These are phyloP conservation scores for Wickerhamiella hasegawae DNA, from an alignment of 805 yeast species.

Conservation along the genomic window DNA sequence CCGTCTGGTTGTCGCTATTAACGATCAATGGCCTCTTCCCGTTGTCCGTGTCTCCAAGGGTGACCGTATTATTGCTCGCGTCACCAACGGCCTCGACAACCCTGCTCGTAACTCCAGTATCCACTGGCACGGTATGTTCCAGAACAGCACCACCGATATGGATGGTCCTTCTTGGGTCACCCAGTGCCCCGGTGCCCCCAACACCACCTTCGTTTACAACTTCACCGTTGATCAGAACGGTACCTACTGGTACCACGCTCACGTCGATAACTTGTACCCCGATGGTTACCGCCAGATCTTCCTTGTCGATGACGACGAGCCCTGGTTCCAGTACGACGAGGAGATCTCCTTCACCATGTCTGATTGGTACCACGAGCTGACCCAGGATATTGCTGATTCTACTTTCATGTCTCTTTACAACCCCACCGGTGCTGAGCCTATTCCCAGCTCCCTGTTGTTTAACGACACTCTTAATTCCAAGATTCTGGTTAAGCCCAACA, in stretches of 20 bases:
- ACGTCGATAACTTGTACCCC: conserved; percentile 75
- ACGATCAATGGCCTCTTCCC: conserved; percentile 81
- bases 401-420: conserved; percentile 55
- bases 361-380: conserved; percentile 76
- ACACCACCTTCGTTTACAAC: conserved; percentile 60
- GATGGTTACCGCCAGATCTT: conserved; percentile 57
- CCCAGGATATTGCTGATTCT: conserved; percentile 30
- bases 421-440: conserved; percentile 98
- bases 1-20: conserved; percentile 42
- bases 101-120: conserved; percentile 45
- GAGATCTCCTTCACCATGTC: conserved; percentile 52
- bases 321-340: conserved; percentile 66
- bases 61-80: conserved; percentile 56
- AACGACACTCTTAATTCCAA: conserved; percentile 56
- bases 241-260: conserved; percentile 96
- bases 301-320: conserved; percentile 53
- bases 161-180: conserved; percentile 84
- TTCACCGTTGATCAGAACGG: conserved; percentile 84
- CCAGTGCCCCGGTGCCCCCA: conserved; percentile 87
- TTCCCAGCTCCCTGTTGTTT: conserved; percentile 66
- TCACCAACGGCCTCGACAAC: conserved; percentile 58
- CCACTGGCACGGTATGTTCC: conserved; percentile 93
- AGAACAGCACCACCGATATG: conserved; percentile 55
- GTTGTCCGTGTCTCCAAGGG: conserved; percentile 57
- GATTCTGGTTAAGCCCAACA: conserved; percentile 58